Evolutionary conservation across 495 filamentous ascomycete species (phyloP).

Genomic region (Extremus antarcticus): DNA sequence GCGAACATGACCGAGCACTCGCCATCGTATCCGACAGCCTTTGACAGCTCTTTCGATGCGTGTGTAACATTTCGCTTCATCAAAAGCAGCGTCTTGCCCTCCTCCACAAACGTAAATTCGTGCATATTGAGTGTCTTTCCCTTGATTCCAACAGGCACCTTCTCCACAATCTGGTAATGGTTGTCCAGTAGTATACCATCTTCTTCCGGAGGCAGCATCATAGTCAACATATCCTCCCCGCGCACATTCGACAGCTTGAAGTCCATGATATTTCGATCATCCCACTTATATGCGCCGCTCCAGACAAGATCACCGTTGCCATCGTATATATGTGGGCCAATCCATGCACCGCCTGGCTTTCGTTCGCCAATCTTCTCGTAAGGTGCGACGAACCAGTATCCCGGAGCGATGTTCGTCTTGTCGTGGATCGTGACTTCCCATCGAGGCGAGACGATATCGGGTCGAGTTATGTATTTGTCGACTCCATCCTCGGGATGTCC

Average conservation of each 20-base stretch:
- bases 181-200: constrained; percentile 5
- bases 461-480: not conserved
- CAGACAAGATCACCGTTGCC: constrained; percentile 2
- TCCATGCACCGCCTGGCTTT: constrained; percentile 1
- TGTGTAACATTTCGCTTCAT: not conserved
- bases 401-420: not conserved
- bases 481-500: not conserved
- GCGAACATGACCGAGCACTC: constrained; percentile 3
- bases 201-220: not conserved
- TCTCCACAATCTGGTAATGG: not conserved
- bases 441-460: not conserved
- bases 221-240: constrained; percentile 2
- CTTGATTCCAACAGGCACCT: not conserved
- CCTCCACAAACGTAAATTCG: constrained; percentile 3
- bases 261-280: not conserved
- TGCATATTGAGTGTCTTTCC: constrained; percentile 1
- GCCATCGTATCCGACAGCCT: not conserved
- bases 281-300: not conserved
- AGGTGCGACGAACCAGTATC: not conserved
- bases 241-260: not conserved
- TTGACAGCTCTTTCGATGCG: not conserved
- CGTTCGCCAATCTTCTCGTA: constrained; percentile 3
- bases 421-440: not conserved
- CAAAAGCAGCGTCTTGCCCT: not conserved
- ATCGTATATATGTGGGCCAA: constrained; percentile 5